Evolutionary conservation across 2,329 filamentous ascomycete species (phyloP).

Genomic region (Tolypocladium ophioglossoides): DNA sequence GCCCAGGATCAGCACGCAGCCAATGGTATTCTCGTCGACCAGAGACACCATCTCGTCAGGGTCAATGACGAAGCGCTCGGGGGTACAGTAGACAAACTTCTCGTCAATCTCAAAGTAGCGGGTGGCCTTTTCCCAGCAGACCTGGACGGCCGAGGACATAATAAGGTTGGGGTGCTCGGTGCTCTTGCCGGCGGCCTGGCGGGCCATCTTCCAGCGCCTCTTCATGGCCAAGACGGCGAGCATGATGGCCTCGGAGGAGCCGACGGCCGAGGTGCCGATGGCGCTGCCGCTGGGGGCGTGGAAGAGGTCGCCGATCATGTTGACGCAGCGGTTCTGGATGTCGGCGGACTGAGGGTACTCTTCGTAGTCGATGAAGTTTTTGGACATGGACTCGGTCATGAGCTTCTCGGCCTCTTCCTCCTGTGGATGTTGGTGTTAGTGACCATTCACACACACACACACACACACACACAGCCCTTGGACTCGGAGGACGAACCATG

Average conservation of each 20-base stretch:
- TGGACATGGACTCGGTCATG: slow-evolving; percentile 84
- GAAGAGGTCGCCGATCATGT: slow-evolving; percentile 85
- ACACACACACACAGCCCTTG: no score
- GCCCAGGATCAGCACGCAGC: slow-evolving; percentile 83
- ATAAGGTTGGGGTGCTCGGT: slow-evolving; percentile 77
- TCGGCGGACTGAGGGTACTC: slow-evolving; percentile 74
- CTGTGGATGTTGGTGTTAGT: slow-evolving; percentile 26
- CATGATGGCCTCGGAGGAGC: slow-evolving; percentile 85
- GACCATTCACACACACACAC: no score
- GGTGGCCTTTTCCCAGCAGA: slow-evolving; percentile 91
- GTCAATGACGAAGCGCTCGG: slow-evolving; percentile 52
- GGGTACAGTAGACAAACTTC: slow-evolving; percentile 59
- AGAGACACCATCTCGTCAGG: slow-evolving; percentile 49
- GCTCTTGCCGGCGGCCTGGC: slow-evolving; percentile 73
- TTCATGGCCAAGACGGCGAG: slow-evolving; percentile 84
- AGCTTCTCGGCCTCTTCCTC: slow-evolving; percentile 94
- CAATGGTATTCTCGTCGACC: slow-evolving; percentile 66
- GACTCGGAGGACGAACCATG: slow-evolving; percentile 51
- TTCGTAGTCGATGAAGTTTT: slow-evolving; percentile 92
- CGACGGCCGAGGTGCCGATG: slow-evolving; percentile 80
- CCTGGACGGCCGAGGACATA: slow-evolving; percentile 94
- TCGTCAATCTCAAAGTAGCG: slow-evolving; percentile 92
- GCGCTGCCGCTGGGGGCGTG: slow-evolving; percentile 63
- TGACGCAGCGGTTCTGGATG: slow-evolving; percentile 85
- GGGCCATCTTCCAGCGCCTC: slow-evolving; percentile 82